Evolutionary conservation across 2,329 filamentous ascomycete species (phyloP), one percentile per base, ranked within the genome.

Genomic region (Diaporthe amygdali): DNA sequence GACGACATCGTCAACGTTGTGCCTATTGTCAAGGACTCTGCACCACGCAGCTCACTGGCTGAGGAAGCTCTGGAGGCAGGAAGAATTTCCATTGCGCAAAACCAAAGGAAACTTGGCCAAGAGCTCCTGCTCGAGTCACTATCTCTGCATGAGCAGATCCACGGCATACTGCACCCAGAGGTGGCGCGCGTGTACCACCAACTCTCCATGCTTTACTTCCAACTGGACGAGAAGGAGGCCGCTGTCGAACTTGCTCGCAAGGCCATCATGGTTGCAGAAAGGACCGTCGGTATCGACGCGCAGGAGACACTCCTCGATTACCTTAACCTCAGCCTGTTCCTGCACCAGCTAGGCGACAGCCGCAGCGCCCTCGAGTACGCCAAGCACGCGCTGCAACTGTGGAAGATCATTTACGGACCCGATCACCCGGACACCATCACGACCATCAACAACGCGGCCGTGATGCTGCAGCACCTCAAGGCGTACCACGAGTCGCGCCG

Each of bases 351-450:
- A 63, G 95, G 95, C 74, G 96, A 98, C 80, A 98, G 95, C 79
- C 93, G 92, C 82, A 89, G 90, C 71, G 96, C 96, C n/a, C 86
- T 99, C 69, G 88, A 90, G 15, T 98, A 97, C 80, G 93, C 97
- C 75, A 94, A 94, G 80, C 96, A 99, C 81, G 96, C 96, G 8
- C 89, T 99, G 75, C 92, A 96, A 79, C 87, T 99, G 74, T 98
- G 96, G 96, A 98, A 97, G 86, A 90, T 98, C 77, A 96, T 98
- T 77, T 99, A 98, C 80, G 96, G 96, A 39, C 86, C 92, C 37
- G 93, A 94, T 77, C 96, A 99, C 83, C 96, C 96, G 3, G 96
- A 99, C 83, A 97, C 95, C 10, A 98, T 99, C 83, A 99, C 97
- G 10, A 98, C 96, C 20, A 93, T 98, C 83, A 99, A 98, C 89